Evolutionary conservation across 768 basidiomycete species (phyloP).

Genomic region (Phaeotremella skinneri): DNA sequence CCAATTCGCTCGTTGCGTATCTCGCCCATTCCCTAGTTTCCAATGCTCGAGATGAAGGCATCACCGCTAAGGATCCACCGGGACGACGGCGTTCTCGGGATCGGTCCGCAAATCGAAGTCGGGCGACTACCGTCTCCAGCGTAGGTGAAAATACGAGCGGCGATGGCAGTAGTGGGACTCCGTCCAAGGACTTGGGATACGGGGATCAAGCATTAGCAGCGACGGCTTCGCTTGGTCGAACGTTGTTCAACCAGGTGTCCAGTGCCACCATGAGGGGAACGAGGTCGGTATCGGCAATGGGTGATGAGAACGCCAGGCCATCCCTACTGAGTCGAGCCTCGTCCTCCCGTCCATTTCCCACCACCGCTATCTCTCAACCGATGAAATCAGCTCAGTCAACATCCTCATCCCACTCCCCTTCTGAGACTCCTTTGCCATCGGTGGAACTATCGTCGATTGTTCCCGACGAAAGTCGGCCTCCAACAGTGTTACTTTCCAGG

Average conservation of each 20-base stretch:
- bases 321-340: conserved; percentile 31
- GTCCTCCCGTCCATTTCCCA: conserved; percentile 30
- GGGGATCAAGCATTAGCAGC: conserved; percentile 44
- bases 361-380: conserved; percentile 32
- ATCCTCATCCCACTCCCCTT: conserved; percentile 18
- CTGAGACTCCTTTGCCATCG: conserved; percentile 23
- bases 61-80: conserved; percentile 32
- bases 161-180: background rate
- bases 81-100: conserved; percentile 19
- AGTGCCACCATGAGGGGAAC: conserved; percentile 23
- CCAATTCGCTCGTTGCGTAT: conserved; percentile 40
- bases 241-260: conserved; percentile 33
- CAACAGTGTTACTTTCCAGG: conserved; percentile 43
- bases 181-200: conserved; percentile 21
- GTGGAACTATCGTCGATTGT: conserved; percentile 46
- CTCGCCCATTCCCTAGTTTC: conserved; percentile 44
- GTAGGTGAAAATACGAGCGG: conserved; percentile 12
- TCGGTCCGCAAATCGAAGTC: conserved; percentile 13
- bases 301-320: conserved; percentile 21
- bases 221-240: conserved; percentile 37
- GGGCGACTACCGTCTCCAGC: conserved; percentile 33
- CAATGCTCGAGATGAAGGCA: conserved; percentile 37
- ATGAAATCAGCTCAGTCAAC: conserved; percentile 3
- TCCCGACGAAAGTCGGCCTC: conserved; percentile 39
- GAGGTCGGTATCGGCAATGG: conserved; percentile 11